Base-by-base conservation (phyloP, 345 rosid genomes). In the Raphanus sativus region DNA sequence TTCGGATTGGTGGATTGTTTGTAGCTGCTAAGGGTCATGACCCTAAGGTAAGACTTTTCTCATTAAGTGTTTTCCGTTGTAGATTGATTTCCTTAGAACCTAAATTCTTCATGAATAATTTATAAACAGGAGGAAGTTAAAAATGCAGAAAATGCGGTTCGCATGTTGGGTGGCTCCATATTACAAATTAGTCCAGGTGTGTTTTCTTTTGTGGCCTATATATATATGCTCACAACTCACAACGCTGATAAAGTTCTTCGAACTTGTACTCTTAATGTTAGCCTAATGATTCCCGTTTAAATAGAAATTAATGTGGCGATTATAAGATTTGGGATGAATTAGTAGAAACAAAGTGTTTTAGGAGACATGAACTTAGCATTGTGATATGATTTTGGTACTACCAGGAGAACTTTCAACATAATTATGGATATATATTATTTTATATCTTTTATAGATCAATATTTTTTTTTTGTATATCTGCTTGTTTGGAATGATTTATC, bases 1-100 rank as follows among this genome's bases (percentile, higher is more conserved):
- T 94, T 80, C 96, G 91, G 62, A 89, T 88, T 72, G 98, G 97
- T 76, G 98, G 98, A 67, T 83, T 94, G 84, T 90, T 94, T 84
- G 82, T 90, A 50, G 98, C 98, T 83, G 94, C 98, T 4, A 94
- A 94, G 84, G 98, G 98, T 83, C 97, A 89, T 72, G 85, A 90
- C 83, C 98, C 98, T 76, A 84, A 87, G 82, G 98, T 92, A 70
- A 59, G 85, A 65, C 28, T 71, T 17, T 62, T 8, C n/a, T n/a
- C 3, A 61, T 56, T 69, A 10, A 55, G 21, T 69, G 21, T 17
- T 50, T 55, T 9, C 52, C 10, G 6, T 9, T 11, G n/a, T 40
- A 12, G 54, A 45, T 12, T 40, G 34, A 32, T 65, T 3, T 9
- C 5, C 11, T 52, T n/a, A 3, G 10, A 55, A 62, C 67, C 29